Percentiles rank a stretch among this genome's conserved stretches.
Evolutionary conservation across 495 filamentous ascomycete genomes (phyloP).

Genomic region (Parathielavia appendiculata): DNA sequence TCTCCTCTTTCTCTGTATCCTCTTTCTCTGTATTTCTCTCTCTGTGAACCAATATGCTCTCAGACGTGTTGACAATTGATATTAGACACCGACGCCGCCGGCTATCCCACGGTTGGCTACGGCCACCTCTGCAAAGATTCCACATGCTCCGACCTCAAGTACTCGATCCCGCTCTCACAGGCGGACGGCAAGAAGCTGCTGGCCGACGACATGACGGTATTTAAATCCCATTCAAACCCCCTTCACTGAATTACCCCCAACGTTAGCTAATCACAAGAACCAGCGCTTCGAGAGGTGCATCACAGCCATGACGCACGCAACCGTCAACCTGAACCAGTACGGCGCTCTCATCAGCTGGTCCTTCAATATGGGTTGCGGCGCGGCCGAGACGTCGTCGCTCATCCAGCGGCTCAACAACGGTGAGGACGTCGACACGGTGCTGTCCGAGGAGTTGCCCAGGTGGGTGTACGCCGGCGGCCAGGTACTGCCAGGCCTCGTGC

Average conservation of each 20-base stretch:
- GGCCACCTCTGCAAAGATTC: constrained; percentile 45
- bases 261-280: too few species aligned
- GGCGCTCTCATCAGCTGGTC: constrained; percentile 47
- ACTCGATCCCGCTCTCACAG: constrained; percentile 41
- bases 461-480: constrained; percentile 42
- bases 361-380: constrained; percentile 50
- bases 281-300: constrained; percentile 34
- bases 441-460: constrained; percentile 42
- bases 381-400: constrained; percentile 36
- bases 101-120: constrained; percentile 48
- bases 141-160: constrained; percentile 42
- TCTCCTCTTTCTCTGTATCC: too few species aligned
- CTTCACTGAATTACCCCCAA: not conserved
- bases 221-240: too few species aligned
- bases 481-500: constrained; percentile 37
- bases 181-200: constrained; percentile 40
- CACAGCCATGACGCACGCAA: constrained; percentile 34
- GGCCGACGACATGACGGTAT: constrained; percentile 39
- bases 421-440: constrained; percentile 38
- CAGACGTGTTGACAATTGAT: not conserved
- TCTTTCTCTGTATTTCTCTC: too few species aligned
- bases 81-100: constrained; percentile 39
- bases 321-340: constrained; percentile 48
- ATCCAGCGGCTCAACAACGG: constrained; percentile 44
- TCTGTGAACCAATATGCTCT: not conserved